Evolutionary conservation across 108 stramenopile species (phyloP), one percentile per base, ranked within the genome.

Genomic region (Fistulifera pelliculosa): DNA sequence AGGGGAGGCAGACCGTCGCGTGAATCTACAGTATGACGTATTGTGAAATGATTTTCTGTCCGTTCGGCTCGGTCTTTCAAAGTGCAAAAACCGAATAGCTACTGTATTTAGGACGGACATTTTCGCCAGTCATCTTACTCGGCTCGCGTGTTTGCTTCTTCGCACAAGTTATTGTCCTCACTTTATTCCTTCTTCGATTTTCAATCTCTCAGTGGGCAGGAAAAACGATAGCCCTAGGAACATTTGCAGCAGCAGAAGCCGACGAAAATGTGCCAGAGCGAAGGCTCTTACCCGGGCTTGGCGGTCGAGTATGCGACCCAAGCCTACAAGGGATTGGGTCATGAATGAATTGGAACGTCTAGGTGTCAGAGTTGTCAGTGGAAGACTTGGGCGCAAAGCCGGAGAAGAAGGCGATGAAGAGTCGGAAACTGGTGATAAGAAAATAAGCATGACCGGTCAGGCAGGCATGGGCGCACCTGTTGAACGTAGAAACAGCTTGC

Each of bases 231-330:
- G 78, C 78, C 17, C 58, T 76, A 44, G 63, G 90, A 35, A 93
- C 90, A 10, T 93, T 93, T 60, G 86, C 85, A 23, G 54, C 75
- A 27, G 75, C 78, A 27, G 86, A 88, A 73, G 90, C 90, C 14
- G 90, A 93, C 48, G 90, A 93, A 52, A 93, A 76, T 93, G 90
- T 55, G 86, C 86, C 38, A 68, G 84, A 18, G 90, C 90, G 49
- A 93, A 93, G 60, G 87, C 86, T 13, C 47, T 93, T 27, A 93
- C 90, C 7, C 71, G 90, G 17, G 87, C 86, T 38, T 93, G 90
- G 90, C 65, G 90, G 18, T 78, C 76, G 15, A 93, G 86, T n/a
- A 93, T 93, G 86, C 75, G 90, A 1, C 90, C 90, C 25, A 93
- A 93, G 61, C 90, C 90, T 16, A 82, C 68, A 8, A 58, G 90